Evolutionary conservation across 148 eudicot genomes (phyloP).

Genomic region (Chenopodium berlandieri): DNA sequence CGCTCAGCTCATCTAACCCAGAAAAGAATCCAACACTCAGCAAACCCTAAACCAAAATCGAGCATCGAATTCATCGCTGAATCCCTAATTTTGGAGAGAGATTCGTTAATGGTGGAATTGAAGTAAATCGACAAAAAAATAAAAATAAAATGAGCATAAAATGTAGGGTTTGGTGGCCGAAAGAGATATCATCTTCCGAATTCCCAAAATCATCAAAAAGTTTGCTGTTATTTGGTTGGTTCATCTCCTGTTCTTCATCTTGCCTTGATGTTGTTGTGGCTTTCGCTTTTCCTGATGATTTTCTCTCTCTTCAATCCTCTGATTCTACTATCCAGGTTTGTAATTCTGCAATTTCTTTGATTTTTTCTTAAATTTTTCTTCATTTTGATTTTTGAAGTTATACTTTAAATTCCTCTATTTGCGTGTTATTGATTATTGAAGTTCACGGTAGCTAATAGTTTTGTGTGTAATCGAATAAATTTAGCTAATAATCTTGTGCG

Average conservation of each 20-base stretch:
- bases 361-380: neutral
- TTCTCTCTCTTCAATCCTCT: slow-evolving; percentile 29
- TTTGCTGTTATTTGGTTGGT: slow-evolving; percentile 79
- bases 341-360: neutral
- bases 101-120: neutral
- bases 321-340: slow-evolving; percentile 41
- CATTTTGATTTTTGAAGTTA: too few species aligned
- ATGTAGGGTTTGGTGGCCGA: slow-evolving; percentile 95
- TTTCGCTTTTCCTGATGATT: slow-evolving; percentile 47
- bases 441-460: too few species aligned
- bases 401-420: too few species aligned
- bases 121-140: too few species aligned
- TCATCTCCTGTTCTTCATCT: slow-evolving; percentile 45
- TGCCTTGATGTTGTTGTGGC: slow-evolving; percentile 81
- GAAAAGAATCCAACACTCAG: neutral
- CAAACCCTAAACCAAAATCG: neutral
- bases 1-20: neutral
- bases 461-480: too few species aligned
- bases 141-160: slow-evolving; percentile 40
- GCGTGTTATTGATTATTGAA: too few species aligned
- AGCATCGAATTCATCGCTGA: neutral
- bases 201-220: slow-evolving; percentile 1
- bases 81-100: neutral
- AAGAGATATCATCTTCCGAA: slow-evolving; percentile 35
- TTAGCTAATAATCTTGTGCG: neutral